phyloP scores from a whole-genome alignment of 352 stramenopile species.

The Phytophthora citricola region DNA sequence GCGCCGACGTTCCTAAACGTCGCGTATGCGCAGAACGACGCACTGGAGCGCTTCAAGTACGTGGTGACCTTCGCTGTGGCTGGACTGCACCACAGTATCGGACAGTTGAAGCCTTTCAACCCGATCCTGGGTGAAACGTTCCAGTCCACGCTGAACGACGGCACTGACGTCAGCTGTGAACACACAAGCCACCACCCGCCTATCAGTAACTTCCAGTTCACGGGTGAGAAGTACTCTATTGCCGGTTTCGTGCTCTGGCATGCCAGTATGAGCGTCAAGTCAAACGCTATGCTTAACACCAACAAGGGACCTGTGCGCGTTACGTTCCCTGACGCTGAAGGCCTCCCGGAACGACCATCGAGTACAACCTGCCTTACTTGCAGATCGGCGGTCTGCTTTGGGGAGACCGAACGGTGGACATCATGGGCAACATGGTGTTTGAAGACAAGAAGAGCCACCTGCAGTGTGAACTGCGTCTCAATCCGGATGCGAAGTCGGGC shows the following conservation, averaged over 20 bases:
- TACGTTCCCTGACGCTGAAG: constrained; percentile 58
- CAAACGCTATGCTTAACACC: constrained; percentile 84
- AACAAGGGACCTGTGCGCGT: constrained; percentile 81
- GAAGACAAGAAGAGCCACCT: constrained; percentile 81
- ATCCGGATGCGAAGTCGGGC: constrained; percentile 87
- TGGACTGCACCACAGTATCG: constrained; percentile 80
- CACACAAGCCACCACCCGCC: constrained; percentile 89
- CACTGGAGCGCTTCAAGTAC: constrained; percentile 82
- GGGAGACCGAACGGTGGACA: constrained; percentile 84
- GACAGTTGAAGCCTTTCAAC: constrained; percentile 88
- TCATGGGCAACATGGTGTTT: constrained; percentile 73
- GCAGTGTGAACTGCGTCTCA: constrained; percentile 77
- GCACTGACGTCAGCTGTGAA: constrained; percentile 81
- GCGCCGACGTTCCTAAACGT: constrained; percentile 77
- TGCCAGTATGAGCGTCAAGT: constrained; percentile 84
- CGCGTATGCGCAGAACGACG: constrained; percentile 64
- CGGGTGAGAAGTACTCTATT: constrained; percentile 77
- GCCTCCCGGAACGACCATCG: constrained; percentile 56
- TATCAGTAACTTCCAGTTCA: constrained; percentile 86
- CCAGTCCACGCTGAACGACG: constrained; percentile 76
- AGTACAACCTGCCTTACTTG: constrained; percentile 77
- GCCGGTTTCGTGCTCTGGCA: constrained; percentile 79
- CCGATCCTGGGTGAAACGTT: constrained; percentile 86
- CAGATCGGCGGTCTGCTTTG: constrained; percentile 81
- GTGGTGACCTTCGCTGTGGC: constrained; percentile 82